A percentile compares a stretch with the other conserved stretches of the same genome.
Evolutionary conservation across 2,329 filamentous ascomycete species (phyloP).

Genomic region (Scolecobasidium constrictum): DNA sequence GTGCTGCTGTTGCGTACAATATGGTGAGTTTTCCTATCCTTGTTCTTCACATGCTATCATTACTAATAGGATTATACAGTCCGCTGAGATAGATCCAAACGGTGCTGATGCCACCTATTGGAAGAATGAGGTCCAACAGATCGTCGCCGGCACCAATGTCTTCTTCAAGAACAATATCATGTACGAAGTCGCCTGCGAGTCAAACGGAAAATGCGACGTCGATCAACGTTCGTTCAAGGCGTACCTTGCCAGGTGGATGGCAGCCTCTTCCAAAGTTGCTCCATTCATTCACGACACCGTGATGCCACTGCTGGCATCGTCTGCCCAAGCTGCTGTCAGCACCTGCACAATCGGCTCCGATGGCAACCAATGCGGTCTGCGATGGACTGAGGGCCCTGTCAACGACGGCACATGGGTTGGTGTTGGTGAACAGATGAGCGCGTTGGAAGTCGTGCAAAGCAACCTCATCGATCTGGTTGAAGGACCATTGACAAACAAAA

Average conservation of each 20-base stretch:
- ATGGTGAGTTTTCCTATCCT: slow-evolving; percentile 33
- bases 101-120: slow-evolving; percentile 4
- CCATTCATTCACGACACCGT: slow-evolving; percentile 29
- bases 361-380: slow-evolving; percentile 34
- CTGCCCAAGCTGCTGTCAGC: slow-evolving; percentile 44
- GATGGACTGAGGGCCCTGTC: slow-evolving; percentile 28
- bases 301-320: slow-evolving; percentile 40
- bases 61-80: slow-evolving; percentile 29
- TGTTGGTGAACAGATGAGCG: slow-evolving; percentile 50
- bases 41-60: slow-evolving; percentile 32
- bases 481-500: slow-evolving; percentile 33
- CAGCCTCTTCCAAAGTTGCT: slow-evolving; percentile 27
- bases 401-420: slow-evolving; percentile 38
- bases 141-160: slow-evolving; percentile 27
- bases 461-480: slow-evolving; percentile 24
- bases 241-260: slow-evolving; percentile 33
- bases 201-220: slow-evolving; percentile 32
- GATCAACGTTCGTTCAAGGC: slow-evolving; percentile 38
- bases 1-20: slow-evolving; percentile 38
- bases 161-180: slow-evolving; percentile 31
- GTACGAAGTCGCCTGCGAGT: slow-evolving; percentile 37
- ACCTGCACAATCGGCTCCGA: slow-evolving; percentile 41
- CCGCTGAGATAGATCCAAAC: slow-evolving; percentile 1
- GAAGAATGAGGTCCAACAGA: slow-evolving; percentile 16
- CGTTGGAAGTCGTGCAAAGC: slow-evolving; percentile 41